Conservation (phyloP, 2,329 filamentous ascomycete genomes). For the Colletotrichum magnum region DNA sequence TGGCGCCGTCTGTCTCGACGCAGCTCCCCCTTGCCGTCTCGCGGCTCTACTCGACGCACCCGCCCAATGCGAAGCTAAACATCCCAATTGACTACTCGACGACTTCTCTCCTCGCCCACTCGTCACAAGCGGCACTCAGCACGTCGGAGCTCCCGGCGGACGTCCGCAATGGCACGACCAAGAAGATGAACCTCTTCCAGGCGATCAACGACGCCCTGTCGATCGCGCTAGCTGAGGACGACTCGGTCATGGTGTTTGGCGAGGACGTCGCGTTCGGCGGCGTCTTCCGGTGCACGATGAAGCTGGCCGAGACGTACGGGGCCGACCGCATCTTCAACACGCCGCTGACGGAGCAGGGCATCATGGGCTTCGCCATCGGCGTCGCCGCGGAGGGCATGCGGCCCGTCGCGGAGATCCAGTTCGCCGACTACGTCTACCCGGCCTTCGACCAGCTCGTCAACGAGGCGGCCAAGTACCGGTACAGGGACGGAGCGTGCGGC, state of each 20-base stretch:
- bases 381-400: slow-evolving; percentile 92
- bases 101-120: slow-evolving; percentile 86
- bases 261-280: slow-evolving; percentile 98
- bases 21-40: slow-evolving; percentile 33
- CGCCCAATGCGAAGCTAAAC: slow-evolving; percentile 79
- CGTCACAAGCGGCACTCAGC: slow-evolving; percentile 77
- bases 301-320: slow-evolving; percentile 89
- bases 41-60: slow-evolving; percentile 68
- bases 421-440: slow-evolving; percentile 94
- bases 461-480: slow-evolving; percentile 90
- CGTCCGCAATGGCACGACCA: slow-evolving; percentile 78
- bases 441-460: slow-evolving; percentile 96
- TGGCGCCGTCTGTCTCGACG: slow-evolving; percentile 31
- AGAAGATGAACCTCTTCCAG: slow-evolving; percentile 93
- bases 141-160: slow-evolving; percentile 79
- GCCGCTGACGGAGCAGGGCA: slow-evolving; percentile 92
- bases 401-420: slow-evolving; percentile 94
- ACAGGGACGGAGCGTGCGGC: slow-evolving; percentile 74
- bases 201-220: slow-evolving; percentile 92
- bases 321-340: slow-evolving; percentile 95
- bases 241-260: slow-evolving; percentile 91
- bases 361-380: slow-evolving; percentile 93
- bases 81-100: slow-evolving; percentile 88
- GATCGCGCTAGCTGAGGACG: slow-evolving; percentile 85
- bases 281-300: slow-evolving; percentile 95